A percentile compares a stretch with the other conserved stretches of the same genome.
Evolutionary conservation across 352 stramenopile species (phyloP).

Genomic region (Phytophthora crassamura): DNA sequence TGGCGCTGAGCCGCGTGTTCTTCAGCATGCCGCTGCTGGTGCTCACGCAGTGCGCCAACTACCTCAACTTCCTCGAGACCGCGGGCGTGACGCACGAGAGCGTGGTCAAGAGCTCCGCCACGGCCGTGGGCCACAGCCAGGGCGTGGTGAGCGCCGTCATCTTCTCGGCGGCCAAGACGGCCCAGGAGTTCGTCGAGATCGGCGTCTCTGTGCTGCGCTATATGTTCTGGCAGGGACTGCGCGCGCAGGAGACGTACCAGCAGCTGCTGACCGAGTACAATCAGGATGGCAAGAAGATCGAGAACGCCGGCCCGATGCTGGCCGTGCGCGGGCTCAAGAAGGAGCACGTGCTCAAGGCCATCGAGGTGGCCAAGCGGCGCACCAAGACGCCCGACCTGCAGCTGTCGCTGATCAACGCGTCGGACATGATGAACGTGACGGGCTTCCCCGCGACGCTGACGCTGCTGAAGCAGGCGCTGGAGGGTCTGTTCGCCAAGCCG

Average conservation of each 20-base stretch:
- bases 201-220: slow-evolving; percentile 66
- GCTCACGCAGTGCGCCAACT: slow-evolving; percentile 81
- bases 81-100: slow-evolving; percentile 62
- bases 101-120: slow-evolving; percentile 55
- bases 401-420: slow-evolving; percentile 80
- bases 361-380: slow-evolving; percentile 56
- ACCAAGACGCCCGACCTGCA: slow-evolving; percentile 63
- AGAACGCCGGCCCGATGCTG: slow-evolving; percentile 75
- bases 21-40: slow-evolving; percentile 85
- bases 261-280: slow-evolving; percentile 37
- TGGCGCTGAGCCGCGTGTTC: slow-evolving; percentile 47
- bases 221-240: slow-evolving; percentile 87
- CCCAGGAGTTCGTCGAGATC: slow-evolving; percentile 56
- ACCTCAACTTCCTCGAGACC: slow-evolving; percentile 70
- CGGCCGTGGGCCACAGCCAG: slow-evolving; percentile 88
- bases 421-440: slow-evolving; percentile 69
- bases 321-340: slow-evolving; percentile 62
- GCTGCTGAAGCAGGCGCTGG: slow-evolving; percentile 60
- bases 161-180: slow-evolving; percentile 63
- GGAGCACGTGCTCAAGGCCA: slow-evolving; percentile 60
- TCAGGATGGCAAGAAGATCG: slow-evolving; percentile 37
- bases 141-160: slow-evolving; percentile 77
- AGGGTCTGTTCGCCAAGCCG: slow-evolving; percentile 51
- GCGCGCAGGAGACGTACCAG: slow-evolving; percentile 62
- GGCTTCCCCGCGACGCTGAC: slow-evolving; percentile 64